These are phyloP conservation scores for Symmetrospora coprosmae DNA, from an alignment of 768 basidiomycete genomes.

Conservation along the genomic window DNA sequence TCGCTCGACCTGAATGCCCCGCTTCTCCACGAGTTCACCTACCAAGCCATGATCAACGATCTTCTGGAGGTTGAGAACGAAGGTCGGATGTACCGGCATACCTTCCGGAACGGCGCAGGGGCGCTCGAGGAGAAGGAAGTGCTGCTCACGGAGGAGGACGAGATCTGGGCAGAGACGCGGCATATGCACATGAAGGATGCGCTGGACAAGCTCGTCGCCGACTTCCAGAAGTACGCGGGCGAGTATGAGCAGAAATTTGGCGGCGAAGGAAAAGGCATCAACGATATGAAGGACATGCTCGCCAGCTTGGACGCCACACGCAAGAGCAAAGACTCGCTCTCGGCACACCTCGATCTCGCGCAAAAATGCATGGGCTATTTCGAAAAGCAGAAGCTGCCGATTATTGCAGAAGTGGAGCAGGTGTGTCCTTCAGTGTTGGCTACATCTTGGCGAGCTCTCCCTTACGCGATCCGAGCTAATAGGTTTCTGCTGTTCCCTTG, in stretches of 20 bases:
- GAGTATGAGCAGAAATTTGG: constrained; percentile 67
- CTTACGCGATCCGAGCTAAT: too few species aligned
- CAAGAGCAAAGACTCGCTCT: constrained; percentile 95
- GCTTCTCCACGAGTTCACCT: constrained; percentile 91
- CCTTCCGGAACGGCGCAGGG: constrained; percentile 76
- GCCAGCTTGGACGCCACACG: constrained; percentile 86
- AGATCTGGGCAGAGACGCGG: constrained; percentile 78
- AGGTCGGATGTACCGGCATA: constrained; percentile 82
- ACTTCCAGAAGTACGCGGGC: constrained; percentile 84
- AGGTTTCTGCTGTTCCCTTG: too few species aligned
- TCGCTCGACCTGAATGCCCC: constrained; percentile 86
- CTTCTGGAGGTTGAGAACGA: constrained; percentile 65
- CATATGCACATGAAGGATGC: constrained; percentile 99
- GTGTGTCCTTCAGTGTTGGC: constrained; percentile 37
- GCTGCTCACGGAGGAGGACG: constrained; percentile 67
- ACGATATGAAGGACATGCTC: constrained; percentile 99
- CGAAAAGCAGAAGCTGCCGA: constrained; percentile 67
- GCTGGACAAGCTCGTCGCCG: constrained; percentile 87
- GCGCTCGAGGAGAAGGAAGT: constrained; percentile 77
- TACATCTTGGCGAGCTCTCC: not conserved
- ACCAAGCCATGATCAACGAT: constrained; percentile 97
- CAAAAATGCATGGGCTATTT: constrained; percentile 93
- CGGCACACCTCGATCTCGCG: constrained; percentile 89
- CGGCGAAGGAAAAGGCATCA: constrained; percentile 60
- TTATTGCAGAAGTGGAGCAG: constrained; percentile 81